Evolutionary conservation across 441 rosid genomes (phyloP), one percentile per base, ranked within the genome.

Genomic region (Erysimum cheiri): DNA sequence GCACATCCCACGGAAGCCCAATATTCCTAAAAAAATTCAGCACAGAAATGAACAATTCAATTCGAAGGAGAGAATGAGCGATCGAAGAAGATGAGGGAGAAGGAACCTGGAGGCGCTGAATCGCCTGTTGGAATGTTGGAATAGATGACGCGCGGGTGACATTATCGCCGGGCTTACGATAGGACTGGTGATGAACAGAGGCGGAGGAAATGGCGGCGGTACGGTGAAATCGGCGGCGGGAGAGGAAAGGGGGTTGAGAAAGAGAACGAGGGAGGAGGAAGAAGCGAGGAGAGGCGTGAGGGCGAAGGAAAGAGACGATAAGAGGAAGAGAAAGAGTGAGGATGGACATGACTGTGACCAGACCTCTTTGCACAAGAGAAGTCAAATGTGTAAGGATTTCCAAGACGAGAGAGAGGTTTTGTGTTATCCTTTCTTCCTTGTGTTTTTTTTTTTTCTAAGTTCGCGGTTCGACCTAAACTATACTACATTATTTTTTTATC

Each of bases 1-100:
- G 98, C 93, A 65, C 99, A 95, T 69, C 99, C 99, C 33, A 89
- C 98, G n/a, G 99, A 95, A 59, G 97, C 98, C 99, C 99, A 95
- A 72, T 92, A 92, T 76, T 95, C 96, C 97, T 94, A 65, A 39
- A 50, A 22, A 22, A 76, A 22, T 3, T n/a, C 40, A 72, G 4
- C n/a, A n/a, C 36, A 39, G 1, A 28, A 4, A 5, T 11, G 1
- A 12, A 49, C 0, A 9, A 17, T 46, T 10, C 22, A n/a, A 9
- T 6, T 17, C 13, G 11, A 64, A 64, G 1, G 14, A 46, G 58
- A 3, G 48, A 33, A 43, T 9, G 0, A 5, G 7, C 15, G 7
- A 17, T 54, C 11, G 1, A 29, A 12, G 24, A 32, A 46, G 35
- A 24, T 13, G 43, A 40, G 14, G 29, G 17, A 50, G 48, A 33